Evolutionary conservation across 2,329 filamentous ascomycete genomes (phyloP).

Genomic region (Amesomyces nigricolor): DNA sequence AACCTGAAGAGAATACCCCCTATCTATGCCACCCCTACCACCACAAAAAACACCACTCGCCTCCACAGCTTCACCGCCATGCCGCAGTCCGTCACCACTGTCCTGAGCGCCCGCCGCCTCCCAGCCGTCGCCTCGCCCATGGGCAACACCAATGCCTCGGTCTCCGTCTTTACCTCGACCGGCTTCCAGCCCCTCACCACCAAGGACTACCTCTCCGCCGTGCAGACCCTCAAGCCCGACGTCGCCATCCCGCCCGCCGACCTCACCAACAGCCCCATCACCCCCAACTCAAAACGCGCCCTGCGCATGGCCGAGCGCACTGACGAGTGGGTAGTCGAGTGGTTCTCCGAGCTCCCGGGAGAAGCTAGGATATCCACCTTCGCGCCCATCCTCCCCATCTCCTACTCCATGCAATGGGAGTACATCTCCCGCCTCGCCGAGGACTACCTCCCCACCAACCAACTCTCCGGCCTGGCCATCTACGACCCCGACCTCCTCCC

Average conservation of each 20-base stretch:
- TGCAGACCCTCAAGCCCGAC: constrained; percentile 66
- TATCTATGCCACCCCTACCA: constrained; percentile 37
- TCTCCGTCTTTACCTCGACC: constrained; percentile 79
- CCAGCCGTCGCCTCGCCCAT: constrained; percentile 68
- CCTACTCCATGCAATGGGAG: constrained; percentile 67
- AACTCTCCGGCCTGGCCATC: constrained; percentile 67
- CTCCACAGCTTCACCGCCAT: constrained; percentile 74
- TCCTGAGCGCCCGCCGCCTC: constrained; percentile 72
- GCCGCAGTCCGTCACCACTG: constrained; percentile 56
- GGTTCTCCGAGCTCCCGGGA: constrained; percentile 44
- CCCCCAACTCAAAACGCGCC: constrained; percentile 64
- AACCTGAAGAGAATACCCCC: constrained; percentile 41
- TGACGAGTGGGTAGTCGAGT: constrained; percentile 70
- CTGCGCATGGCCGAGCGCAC: constrained; percentile 82
- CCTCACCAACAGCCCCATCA: constrained; percentile 44
- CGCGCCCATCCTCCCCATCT: constrained; percentile 67
- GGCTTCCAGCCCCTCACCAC: constrained; percentile 70
- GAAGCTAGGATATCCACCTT: constrained; percentile 44
- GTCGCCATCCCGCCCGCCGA: constrained; percentile 76
- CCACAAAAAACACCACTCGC: constrained; percentile 32
- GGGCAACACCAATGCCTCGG: constrained; percentile 62
- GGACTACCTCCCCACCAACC: constrained; percentile 51
- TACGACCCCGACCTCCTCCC: constrained; percentile 68
- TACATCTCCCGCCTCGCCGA: constrained; percentile 70
- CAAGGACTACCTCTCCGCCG: constrained; percentile 61